These are phyloP conservation scores for Myriosclerotinia scirpicola DNA, from an alignment of 2,329 filamentous ascomycete species.

Conservation along the genomic window DNA sequence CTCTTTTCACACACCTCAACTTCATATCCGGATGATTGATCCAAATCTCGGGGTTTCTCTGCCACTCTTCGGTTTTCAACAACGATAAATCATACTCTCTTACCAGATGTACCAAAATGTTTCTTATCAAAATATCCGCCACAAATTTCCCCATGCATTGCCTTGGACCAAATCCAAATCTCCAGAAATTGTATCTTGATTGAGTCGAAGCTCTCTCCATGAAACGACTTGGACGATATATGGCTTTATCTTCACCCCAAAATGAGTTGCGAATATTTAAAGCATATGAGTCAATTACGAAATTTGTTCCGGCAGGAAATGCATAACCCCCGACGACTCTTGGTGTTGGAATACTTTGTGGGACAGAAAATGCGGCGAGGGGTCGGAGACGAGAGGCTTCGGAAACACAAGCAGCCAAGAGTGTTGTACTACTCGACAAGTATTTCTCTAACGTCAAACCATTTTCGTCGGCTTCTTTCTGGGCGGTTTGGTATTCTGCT, in stretches of 20 bases:
- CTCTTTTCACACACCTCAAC: slow-evolving; percentile 19
- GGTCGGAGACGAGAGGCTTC: slow-evolving; percentile 40
- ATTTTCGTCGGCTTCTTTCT: slow-evolving; percentile 7
- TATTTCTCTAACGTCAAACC: slow-evolving; percentile 32
- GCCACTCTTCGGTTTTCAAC: slow-evolving; percentile 15
- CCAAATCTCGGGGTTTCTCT: slow-evolving; percentile 18
- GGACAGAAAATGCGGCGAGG: slow-evolving; percentile 43
- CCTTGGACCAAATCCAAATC: slow-evolving; percentile 49
- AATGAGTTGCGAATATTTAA: slow-evolving; percentile 45
- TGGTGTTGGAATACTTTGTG: slow-evolving; percentile 44
- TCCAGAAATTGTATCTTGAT: slow-evolving; percentile 45
- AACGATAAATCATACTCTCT: slow-evolving; percentile 11
- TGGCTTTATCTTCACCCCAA: slow-evolving; percentile 43
- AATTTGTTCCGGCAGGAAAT: slow-evolving; percentile 44
- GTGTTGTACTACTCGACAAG: slow-evolving; percentile 33
- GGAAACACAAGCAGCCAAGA: slow-evolving; percentile 42
- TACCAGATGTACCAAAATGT: slow-evolving; percentile 22
- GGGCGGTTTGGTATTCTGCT: slow-evolving; percentile 4
- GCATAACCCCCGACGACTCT: slow-evolving; percentile 42
- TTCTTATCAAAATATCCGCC: slow-evolving; percentile 43
- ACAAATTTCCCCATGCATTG: slow-evolving; percentile 47
- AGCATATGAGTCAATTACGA: slow-evolving; percentile 47
- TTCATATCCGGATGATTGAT: slow-evolving; percentile 23
- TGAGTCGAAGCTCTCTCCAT: slow-evolving; percentile 28
- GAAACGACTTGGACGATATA: slow-evolving; percentile 43